These are phyloP conservation scores for Xylaria sp. DNA, from an alignment of 2,329 filamentous ascomycete genomes.

Conservation along the genomic window DNA sequence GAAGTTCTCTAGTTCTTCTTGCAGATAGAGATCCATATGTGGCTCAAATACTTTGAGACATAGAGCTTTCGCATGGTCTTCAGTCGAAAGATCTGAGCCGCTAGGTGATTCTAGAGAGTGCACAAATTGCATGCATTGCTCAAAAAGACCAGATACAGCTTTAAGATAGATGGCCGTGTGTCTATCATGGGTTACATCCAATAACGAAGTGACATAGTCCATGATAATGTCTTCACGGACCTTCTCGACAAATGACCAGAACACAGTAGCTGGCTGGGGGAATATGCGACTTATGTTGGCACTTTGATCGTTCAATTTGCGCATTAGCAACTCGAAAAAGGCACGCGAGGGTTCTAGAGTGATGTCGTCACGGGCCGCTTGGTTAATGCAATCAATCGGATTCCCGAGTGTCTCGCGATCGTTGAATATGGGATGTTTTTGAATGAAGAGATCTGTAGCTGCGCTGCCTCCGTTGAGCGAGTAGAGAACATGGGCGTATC, in stretches of 20 bases:
- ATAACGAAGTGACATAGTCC: conserved; percentile 85
- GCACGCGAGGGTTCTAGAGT: conserved; percentile 81
- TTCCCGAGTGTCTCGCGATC: conserved; percentile 77
- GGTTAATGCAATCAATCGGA: conserved; percentile 83
- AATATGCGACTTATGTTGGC: conserved; percentile 86
- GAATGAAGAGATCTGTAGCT: conserved; percentile 85
- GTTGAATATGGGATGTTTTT: conserved; percentile 86
- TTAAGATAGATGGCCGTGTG: conserved; percentile 83
- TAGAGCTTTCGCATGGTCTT: conserved; percentile 73
- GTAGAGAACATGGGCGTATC: conserved; percentile 87
- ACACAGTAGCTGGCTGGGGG: conserved; percentile 74
- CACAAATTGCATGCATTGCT: conserved; percentile 83
- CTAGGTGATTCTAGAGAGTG: conserved; percentile 75
- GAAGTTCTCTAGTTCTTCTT: conserved; percentile 91
- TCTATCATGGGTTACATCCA: conserved; percentile 85
- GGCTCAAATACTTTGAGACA: conserved; percentile 84
- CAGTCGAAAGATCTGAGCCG: conserved; percentile 68
- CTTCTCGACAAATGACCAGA: conserved; percentile 83
- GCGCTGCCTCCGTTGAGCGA: conserved; percentile 82
- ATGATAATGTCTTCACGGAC: conserved; percentile 85
- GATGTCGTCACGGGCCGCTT: conserved; percentile 72
- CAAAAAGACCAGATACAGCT: conserved; percentile 87
- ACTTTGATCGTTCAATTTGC: conserved; percentile 84
- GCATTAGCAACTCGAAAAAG: conserved; percentile 81
- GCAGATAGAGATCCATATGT: conserved; percentile 91